These are phyloP conservation scores for Diplodia scrobiculata DNA, from an alignment of 2,329 filamentous ascomycete species.

Conservation along the genomic window DNA sequence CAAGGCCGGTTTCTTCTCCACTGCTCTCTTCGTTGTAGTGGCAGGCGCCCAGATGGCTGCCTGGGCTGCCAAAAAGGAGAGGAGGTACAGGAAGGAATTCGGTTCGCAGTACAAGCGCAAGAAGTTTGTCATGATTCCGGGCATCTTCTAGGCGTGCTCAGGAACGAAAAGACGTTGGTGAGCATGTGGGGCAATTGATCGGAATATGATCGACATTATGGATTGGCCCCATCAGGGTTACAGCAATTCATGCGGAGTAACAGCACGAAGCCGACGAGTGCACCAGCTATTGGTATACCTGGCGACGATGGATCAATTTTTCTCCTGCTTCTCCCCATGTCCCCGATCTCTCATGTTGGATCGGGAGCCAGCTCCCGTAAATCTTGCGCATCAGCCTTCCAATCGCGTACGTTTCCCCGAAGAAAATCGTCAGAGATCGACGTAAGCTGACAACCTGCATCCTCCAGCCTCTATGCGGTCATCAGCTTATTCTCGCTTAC, in stretches of 20 bases:
- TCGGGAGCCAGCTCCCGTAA: neutral
- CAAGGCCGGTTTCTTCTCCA: conserved; percentile 72
- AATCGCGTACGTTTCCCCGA: neutral
- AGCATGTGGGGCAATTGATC: neutral
- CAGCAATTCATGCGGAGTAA: neutral
- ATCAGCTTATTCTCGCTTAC: conserved; percentile 20
- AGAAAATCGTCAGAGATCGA: conserved; percentile 1
- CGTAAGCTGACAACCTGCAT: conserved; percentile 13
- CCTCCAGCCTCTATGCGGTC: neutral
- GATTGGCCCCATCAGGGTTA: neutral
- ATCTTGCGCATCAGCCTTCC: conserved; percentile 1
- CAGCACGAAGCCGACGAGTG: neutral
- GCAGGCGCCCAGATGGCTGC: conserved; percentile 77
- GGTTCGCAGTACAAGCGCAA: conserved; percentile 95
- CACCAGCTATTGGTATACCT: neutral
- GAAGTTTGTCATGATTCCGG: conserved; percentile 78
- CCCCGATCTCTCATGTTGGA: neutral
- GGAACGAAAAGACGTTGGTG: neutral
- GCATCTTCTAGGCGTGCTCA: conserved; percentile 60
- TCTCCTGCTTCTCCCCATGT: neutral
- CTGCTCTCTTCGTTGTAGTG: conserved; percentile 72
- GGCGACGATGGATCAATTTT: neutral
- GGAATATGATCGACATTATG: neutral
- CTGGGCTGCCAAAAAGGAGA: conserved; percentile 93
- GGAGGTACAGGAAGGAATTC: conserved; percentile 84